Evolutionary conservation across 1,284 basidiomycete genomes (phyloP).

Genomic region (Ustilago sp.): DNA sequence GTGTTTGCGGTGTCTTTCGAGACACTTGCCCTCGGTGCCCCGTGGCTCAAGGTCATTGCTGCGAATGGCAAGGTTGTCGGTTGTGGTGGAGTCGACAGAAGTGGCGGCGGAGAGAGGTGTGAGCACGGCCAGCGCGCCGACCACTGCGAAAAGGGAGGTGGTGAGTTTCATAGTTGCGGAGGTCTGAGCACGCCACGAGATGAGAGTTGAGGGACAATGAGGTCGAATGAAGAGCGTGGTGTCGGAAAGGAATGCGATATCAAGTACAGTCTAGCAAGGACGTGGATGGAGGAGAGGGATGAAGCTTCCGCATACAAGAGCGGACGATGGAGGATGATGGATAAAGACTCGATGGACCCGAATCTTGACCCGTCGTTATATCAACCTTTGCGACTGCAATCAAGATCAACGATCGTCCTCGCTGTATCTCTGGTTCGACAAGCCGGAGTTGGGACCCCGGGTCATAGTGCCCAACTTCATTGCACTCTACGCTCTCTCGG

Average conservation of each 20-base stretch:
- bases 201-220: not conserved
- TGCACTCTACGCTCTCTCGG: not conserved
- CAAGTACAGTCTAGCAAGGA: not conserved
- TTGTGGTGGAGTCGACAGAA: not conserved
- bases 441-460: not conserved
- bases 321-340: not conserved
- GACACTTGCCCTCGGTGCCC: not conserved
- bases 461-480: not conserved
- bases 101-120: constrained; percentile 24
- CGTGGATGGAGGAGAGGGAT: not conserved
- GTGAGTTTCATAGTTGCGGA: constrained; percentile 18
- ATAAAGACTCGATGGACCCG: not conserved
- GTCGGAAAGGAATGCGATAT: not conserved
- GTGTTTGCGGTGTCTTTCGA: constrained; percentile 10
- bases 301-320: not conserved
- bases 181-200: not conserved
- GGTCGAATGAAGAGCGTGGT: not conserved
- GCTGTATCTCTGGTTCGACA: not conserved
- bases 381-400: not conserved
- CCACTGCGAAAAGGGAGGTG: constrained; percentile 12
- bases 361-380: not conserved
- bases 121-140: constrained; percentile 27
- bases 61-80: constrained; percentile 1
- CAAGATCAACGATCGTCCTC: not conserved
- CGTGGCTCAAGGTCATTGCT: constrained; percentile 6